Evolutionary conservation across 805 yeast species (phyloP), one percentile per base, ranked within the genome.

Genomic region (Candida quercuum): DNA sequence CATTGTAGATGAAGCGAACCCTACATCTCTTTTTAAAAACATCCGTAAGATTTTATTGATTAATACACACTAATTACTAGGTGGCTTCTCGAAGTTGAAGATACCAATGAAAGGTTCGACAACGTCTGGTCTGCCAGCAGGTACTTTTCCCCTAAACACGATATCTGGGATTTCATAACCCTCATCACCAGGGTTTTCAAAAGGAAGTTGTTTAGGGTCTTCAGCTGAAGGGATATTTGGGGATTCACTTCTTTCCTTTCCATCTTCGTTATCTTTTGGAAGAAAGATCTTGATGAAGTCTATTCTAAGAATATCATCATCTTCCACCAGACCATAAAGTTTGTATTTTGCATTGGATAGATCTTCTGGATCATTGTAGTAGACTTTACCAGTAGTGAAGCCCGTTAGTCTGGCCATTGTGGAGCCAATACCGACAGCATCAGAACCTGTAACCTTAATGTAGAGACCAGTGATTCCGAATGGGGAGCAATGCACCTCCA

Each of bases 321-420:
- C 72, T 41, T 71, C 76, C 6, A 71, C 62, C 1, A 69, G 57
- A 3, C 74, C 76, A 48, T 64, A 72, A 18, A 73, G 51, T 45
- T 73, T 72, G 51, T 69, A 73, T 43, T 72, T 71, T 38, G 66
- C 66, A 45, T 69, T 66, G 23, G 60, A 50, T 38, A 73, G 56
- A 47, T 72, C 77, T 27, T 65, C 66, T 25, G 66, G 46, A 41
- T 69, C 67, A 48, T 73, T 72, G 50, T 70, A 73, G 48, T 70
- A 74, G 7, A 73, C 59, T 36, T 57, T 57, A 2, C 79, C 79
- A 22, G 60, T 63, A 16, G 76, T 69, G 6, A 67, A 58, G 7
- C 78, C 78, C 0, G 77, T 71, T n/a, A 73, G 63, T 28, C 74
- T 57, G 7, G 77, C 78, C 77, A 73, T 71, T 14, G 78, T 72